These are phyloP conservation scores for Dothistroma pini DNA, from an alignment of 2,329 filamentous ascomycete genomes.

Conservation along the genomic window DNA sequence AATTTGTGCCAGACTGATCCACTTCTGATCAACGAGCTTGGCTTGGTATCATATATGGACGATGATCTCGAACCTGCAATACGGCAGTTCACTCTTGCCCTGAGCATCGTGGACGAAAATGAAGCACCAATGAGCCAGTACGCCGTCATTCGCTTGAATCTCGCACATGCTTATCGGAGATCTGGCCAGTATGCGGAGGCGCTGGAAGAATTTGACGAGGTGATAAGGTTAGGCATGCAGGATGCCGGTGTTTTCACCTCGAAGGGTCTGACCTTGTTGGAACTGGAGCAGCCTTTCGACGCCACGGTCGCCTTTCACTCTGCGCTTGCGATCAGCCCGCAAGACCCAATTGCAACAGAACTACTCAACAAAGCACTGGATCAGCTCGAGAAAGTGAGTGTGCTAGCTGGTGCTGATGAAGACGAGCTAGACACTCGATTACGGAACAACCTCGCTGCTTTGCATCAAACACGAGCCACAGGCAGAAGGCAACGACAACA, in stretches of 20 bases:
- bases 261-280: conserved; percentile 79
- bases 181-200: conserved; percentile 66
- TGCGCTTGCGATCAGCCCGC: conserved; percentile 71
- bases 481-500: conserved; percentile 5
- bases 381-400: conserved; percentile 52
- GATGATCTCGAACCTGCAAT: conserved; percentile 72
- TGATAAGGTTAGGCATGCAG: conserved; percentile 72
- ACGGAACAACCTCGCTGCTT: conserved; percentile 15
- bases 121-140: conserved; percentile 71
- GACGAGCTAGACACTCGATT: conserved; percentile 29
- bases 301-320: conserved; percentile 82
- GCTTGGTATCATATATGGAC: conserved; percentile 93
- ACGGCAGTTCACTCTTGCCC: conserved; percentile 71
- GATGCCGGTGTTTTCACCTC: conserved; percentile 74
- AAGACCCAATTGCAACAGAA: conserved; percentile 78
- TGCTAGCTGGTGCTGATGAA: conserved; percentile 47
- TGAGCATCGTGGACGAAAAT: conserved; percentile 74
- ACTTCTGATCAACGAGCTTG: conserved; percentile 89
- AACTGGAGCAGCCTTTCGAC: conserved; percentile 69
- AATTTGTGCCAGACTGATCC: conserved; percentile 79
- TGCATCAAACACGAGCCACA: conserved; percentile 10
- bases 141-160: conserved; percentile 79
- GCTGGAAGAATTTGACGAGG: conserved; percentile 79
- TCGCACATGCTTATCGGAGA: conserved; percentile 82
- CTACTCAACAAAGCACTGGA: conserved; percentile 68